Base-by-base conservation (phyloP, 441 rosid species). In the Viola pubescens region DNA sequence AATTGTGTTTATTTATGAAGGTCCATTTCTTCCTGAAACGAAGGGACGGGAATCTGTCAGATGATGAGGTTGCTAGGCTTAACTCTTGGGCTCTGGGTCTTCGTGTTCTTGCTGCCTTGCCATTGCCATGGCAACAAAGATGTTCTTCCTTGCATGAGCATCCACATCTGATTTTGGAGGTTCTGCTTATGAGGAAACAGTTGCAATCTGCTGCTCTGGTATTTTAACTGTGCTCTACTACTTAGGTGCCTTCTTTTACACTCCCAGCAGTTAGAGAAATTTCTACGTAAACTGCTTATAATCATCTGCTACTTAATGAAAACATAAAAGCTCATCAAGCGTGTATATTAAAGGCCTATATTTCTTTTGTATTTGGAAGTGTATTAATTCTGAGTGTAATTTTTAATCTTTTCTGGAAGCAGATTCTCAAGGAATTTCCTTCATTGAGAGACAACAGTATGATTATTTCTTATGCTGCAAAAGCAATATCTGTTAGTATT, bases 1-100 rank as follows among this genome's bases (percentile, higher is more conserved):
- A 40, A 14, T 48, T 70, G 64, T 61, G 45, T 50, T 82, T 37
- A 67, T 72, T 59, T 65, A 42, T 79, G 66, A 73, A 90, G 99
- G 97, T 94, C 57, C 99, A 90, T 73, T 94, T 94, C 83, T 90
- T 89, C 76, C 79, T 94, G 72, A 94, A 89, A 73, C 86, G 97
- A 62, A 85, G 76, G 72, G 95, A 80, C 74, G 95, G 96, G 64
- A 88, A 84, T 75, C 83, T 94, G 53, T 83, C 96, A 1, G 86
- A 86, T 65, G 75, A 69, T 68, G 97, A 90, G 75, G 86, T 86
- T 72, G 69, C 82, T 19, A 82, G 99, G 76, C 95, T 94, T 61
- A 90, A 88, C 79, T 88, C 95, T 52, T 94, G 99, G 99, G 97
- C 99, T 64, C 83, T 94, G 74, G 99, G 97, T 73, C 86, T 94